A percentile compares a stretch with the other conserved stretches of the same genome.
Conservation (phyloP, 139 green algal genomes). For the Volvox africanus region DNA sequence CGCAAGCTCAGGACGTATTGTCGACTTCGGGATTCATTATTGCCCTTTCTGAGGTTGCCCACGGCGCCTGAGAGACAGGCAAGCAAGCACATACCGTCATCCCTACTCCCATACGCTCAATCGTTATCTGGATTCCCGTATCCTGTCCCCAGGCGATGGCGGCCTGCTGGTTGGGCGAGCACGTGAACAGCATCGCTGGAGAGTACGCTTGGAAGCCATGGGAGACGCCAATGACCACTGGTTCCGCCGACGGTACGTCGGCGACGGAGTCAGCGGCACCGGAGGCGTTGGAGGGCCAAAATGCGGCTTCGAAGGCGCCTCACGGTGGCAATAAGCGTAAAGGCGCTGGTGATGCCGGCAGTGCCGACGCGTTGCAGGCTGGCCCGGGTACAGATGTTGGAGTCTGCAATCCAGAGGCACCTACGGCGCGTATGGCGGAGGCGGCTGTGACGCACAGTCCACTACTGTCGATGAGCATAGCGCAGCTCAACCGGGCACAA, state of each 20-base stretch:
- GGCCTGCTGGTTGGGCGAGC: constrained; percentile 85
- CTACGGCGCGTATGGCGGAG: constrained; percentile 57
- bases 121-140: no score
- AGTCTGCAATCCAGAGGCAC: not conserved
- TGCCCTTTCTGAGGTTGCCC: no score
- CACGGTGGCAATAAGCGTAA: not conserved
- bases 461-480: constrained; percentile 54
- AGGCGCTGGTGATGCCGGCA: not conserved
- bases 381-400: not conserved
- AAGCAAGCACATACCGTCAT: no score
- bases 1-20: no score
- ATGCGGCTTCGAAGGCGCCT: not conserved
- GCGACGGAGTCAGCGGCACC: not conserved
- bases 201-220: constrained; percentile 43
- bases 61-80: no score
- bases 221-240: constrained; percentile 13
- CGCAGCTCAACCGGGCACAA: constrained; percentile 60
- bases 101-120: no score
- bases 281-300: not conserved
- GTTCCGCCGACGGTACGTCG: not conserved
- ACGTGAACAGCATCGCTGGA: constrained; percentile 75
- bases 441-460: constrained; percentile 54
- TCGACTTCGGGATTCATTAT: no score
- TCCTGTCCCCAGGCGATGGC: constrained; percentile 32
- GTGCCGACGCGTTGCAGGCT: not conserved